These are phyloP conservation scores for Iris macrosiphon DNA, from an alignment of 106 monocot species.

Conservation along the genomic window DNA sequence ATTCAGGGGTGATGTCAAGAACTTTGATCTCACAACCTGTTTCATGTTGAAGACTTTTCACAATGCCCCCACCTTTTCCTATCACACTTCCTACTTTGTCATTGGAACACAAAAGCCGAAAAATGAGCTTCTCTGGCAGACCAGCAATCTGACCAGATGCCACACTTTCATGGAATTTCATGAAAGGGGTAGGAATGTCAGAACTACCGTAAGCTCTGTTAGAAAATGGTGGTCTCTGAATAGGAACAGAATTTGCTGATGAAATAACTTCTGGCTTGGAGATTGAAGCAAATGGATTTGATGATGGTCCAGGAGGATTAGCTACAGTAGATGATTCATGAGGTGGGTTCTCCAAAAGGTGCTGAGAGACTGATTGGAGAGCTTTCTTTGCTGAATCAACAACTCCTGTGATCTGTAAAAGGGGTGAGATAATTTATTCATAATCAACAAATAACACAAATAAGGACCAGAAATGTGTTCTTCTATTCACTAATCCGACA, in stretches of 20 bases:
- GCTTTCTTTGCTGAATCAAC: constrained; percentile 46
- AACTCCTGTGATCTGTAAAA: constrained; percentile 29
- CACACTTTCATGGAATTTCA: constrained; percentile 45
- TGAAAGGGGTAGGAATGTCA: constrained; percentile 33
- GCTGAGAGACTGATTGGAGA: constrained; percentile 61
- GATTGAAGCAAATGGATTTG: constrained; percentile 26
- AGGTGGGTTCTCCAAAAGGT: constrained; percentile 65
- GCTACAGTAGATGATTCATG: constrained; percentile 31
- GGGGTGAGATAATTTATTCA: background rate
- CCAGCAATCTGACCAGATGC: constrained; percentile 18
- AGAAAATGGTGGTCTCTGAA: constrained; percentile 34
- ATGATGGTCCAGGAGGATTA: constrained; percentile 32
- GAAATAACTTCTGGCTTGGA: constrained; percentile 35
- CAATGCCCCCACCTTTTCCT: constrained; percentile 76
- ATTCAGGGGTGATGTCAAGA: constrained; percentile 45
- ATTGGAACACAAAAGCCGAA: constrained; percentile 59
- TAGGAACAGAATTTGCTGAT: constrained; percentile 28
- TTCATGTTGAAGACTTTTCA: constrained; percentile 70
- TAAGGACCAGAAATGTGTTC: background rate
- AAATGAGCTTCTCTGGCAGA: constrained; percentile 50
- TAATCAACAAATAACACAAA: background rate
- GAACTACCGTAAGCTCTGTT: constrained; percentile 33
- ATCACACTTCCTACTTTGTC: constrained; percentile 88
- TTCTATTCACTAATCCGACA: too few relatives aligned
- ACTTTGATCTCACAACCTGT: constrained; percentile 84